A percentile compares a stretch with the other conserved stretches of the same genome.
These are phyloP conservation scores for Daldinia bambusicola DNA, from an alignment of 495 filamentous ascomycete species.

Conservation along the genomic window DNA sequence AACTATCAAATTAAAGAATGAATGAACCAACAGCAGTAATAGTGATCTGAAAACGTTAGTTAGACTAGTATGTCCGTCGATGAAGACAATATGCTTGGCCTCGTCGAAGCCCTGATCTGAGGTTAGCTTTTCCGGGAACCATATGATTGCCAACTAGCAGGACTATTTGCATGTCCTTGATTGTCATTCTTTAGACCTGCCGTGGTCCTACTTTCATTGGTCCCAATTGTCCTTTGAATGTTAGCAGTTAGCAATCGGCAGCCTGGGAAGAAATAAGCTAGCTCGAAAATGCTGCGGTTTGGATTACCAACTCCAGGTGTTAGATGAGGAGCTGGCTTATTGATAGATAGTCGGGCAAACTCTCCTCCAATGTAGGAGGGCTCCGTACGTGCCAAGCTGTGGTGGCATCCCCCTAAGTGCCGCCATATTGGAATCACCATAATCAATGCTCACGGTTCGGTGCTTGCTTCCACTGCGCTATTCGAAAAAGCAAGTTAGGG, in stretches of 20 bases:
- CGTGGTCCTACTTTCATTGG: conserved; percentile 8
- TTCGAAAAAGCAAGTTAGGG: conserved; percentile 17
- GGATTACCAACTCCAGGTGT: neutral
- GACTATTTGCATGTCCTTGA: neutral
- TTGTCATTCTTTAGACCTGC: neutral
- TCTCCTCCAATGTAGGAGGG: neutral
- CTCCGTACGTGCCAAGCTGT: neutral
- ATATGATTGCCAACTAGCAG: neutral
- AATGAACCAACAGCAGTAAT: too few relatives aligned
- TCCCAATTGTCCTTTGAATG: neutral
- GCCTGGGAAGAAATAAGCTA: neutral
- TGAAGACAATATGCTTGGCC: neutral
- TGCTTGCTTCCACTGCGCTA: conserved; percentile 8
- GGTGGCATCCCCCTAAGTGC: conserved; percentile 15
- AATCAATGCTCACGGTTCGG: conserved; percentile 2
- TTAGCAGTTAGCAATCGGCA: neutral
- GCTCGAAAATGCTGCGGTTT: neutral
- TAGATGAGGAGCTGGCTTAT: conserved; percentile 7
- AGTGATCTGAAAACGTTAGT: too few relatives aligned
- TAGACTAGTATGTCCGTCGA: neutral
- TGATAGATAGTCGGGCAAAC: neutral
- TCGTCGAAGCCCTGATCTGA: conserved; percentile 4
- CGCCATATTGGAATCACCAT: conserved; percentile 13
- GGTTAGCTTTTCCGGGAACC: neutral
- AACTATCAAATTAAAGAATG: too few relatives aligned